Evolutionary conservation across 208 protist genomes (phyloP), one percentile per base, ranked within the genome.

Genomic region (Acanthamoeba healyi): DNA sequence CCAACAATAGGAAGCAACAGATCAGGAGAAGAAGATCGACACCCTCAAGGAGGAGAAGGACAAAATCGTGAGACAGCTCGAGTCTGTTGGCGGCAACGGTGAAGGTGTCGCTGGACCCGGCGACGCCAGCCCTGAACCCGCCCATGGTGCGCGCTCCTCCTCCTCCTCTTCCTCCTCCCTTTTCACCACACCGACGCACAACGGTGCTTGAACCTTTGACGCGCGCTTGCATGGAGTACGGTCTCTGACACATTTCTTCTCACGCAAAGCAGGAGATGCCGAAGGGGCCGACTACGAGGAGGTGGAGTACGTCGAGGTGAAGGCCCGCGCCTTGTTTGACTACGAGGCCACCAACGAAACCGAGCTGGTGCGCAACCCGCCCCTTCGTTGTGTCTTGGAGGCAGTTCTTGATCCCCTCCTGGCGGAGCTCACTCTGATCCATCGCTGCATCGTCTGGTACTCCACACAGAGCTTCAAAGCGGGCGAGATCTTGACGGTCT

Each of bases 391-490:
- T 6, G 46, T 15, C 14, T 51, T 0, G 46, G 17, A 15, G 10
- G 46, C 46, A 10, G 46, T 15, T 15, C 1, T 15, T 51, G 46
- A 51, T 63, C 56, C 6, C 19, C 0, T 63, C 56, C 15, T 63
- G 22, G 19, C 56, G 56, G 7, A 5, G 2, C 22, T 24, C 54
- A 4, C 54, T 61, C 22, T 61, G 12, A 5, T 24, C 24, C 54
- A 4, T 61, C 19, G 19, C 24, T 7, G 54, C 19, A 61, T n/a
- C n/a, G n/a, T n/a, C n/a, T n/a, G n/a, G n/a, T n/a, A n/a, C n/a
- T n/a, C n/a, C n/a, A n/a, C n/a, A n/a, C 58, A 67, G 58, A 67
- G 51, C 81, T 89, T 89, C 81, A 89, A 89, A 46, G 81, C 81
- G 36, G 81, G 81, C 29, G 81, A 89, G 0, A 89, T 89, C 40